These are phyloP conservation scores for Myxozyma neglecta DNA, from an alignment of 805 yeast species.

Conservation along the genomic window DNA sequence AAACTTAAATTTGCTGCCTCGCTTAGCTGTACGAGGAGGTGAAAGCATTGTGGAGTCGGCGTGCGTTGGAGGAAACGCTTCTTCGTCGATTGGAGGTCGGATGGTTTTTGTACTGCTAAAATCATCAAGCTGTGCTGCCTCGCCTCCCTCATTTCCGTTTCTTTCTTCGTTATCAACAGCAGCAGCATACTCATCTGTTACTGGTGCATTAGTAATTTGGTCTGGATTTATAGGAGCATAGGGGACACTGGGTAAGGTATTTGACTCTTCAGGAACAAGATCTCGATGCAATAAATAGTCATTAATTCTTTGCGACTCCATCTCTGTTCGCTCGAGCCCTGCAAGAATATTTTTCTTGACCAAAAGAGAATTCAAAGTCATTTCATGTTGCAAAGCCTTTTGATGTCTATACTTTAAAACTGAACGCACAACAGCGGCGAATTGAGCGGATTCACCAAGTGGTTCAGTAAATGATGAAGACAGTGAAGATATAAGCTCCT, in stretches of 20 bases:
- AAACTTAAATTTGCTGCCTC: constrained; percentile 49
- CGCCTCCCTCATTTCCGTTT: background rate
- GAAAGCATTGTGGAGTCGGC: constrained; percentile 18
- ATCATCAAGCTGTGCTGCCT: constrained; percentile 1
- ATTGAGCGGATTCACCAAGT: constrained; percentile 68
- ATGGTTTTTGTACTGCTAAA: background rate
- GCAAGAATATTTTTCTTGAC: constrained; percentile 41
- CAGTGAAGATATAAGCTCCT: constrained; percentile 53
- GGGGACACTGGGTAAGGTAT: background rate
- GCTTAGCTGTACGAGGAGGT: constrained; percentile 32
- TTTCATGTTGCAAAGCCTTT: constrained; percentile 55
- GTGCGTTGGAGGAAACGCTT: constrained; percentile 33
- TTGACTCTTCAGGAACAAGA: constrained; percentile 5
- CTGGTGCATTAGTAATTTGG: constrained; percentile 5
- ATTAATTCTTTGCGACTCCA: constrained; percentile 48
- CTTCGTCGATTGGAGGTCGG: constrained; percentile 19
- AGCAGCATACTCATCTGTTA: constrained; percentile 12
- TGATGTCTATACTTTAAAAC: constrained; percentile 62
- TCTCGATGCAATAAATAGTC: constrained; percentile 27
- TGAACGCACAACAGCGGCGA: constrained; percentile 55
- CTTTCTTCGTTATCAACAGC: constrained; percentile 7
- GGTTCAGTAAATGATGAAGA: constrained; percentile 67
- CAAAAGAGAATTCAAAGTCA: constrained; percentile 45
- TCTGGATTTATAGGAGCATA: constrained; percentile 5
- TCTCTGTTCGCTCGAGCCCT: constrained; percentile 46